Evolutionary conservation across 257 asterid genomes (phyloP).

Genomic region (Lantana camara): DNA sequence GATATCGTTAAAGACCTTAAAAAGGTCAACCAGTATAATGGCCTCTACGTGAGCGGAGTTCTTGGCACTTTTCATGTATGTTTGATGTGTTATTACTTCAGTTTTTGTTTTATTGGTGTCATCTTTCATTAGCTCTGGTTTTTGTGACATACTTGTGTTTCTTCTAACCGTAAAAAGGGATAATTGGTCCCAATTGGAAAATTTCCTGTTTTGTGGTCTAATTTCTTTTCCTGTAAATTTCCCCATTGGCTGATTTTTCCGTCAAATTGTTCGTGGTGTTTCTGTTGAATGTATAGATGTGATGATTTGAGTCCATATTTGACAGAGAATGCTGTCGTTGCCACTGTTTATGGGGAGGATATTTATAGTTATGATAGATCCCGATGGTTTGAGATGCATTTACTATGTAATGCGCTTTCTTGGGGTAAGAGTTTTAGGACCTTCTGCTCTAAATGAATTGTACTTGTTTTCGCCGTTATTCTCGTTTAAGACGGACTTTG

Average conservation of each 20-base stretch:
- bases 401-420: slow-evolving; percentile 57
- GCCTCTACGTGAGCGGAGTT: slow-evolving; percentile 46
- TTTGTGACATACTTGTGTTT: background rate
- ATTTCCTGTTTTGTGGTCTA: too few species aligned
- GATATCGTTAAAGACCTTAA: slow-evolving; percentile 39
- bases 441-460: background rate
- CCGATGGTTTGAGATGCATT: slow-evolving; percentile 52
- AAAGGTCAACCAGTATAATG: slow-evolving; percentile 51
- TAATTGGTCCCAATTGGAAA: background rate
- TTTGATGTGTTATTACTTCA: background rate
- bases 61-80: slow-evolving; percentile 49
- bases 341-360: slow-evolving; percentile 47
- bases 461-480: background rate
- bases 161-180: background rate
- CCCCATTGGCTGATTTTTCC: too few species aligned
- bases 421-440: slow-evolving; percentile 50
- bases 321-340: slow-evolving; percentile 51
- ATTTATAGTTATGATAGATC: slow-evolving; percentile 42
- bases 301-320: slow-evolving; percentile 14
- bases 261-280: background rate
- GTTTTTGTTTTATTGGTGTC: background rate
- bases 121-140: background rate
- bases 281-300: background rate
- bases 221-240: too few species aligned
- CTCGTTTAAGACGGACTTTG: background rate